Percentiles rank a stretch among this genome's conserved stretches.
Evolutionary conservation across 352 stramenopile genomes (phyloP).

Genomic region (Globisporangium iwayamae): DNA sequence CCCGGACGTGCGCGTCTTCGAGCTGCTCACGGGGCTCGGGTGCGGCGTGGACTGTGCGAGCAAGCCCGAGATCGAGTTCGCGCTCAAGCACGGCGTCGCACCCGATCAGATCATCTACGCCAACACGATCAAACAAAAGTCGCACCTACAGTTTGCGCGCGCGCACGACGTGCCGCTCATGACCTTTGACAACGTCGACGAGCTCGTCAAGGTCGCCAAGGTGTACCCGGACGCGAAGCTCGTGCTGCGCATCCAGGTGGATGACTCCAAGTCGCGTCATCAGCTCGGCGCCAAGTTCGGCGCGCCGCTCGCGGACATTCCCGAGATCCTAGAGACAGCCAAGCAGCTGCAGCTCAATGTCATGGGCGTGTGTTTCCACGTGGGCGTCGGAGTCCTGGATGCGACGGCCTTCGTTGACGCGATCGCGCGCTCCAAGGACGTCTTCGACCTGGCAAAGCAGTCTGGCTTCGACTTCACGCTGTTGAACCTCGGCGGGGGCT

Average conservation of each 20-base stretch:
- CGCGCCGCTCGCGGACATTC: conserved; percentile 45
- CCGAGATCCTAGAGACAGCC: conserved; percentile 52
- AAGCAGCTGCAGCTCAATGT: conserved; percentile 63
- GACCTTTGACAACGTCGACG: conserved; percentile 85
- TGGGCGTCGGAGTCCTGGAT: conserved; percentile 80
- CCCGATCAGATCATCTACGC: conserved; percentile 83
- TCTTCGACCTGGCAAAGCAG: conserved; percentile 64
- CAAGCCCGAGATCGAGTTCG: conserved; percentile 67
- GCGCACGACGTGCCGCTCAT: conserved; percentile 60
- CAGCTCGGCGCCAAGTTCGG: conserved; percentile 87
- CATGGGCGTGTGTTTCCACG: conserved; percentile 86
- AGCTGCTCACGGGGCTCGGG: conserved; percentile 39
- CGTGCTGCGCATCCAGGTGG: conserved; percentile 72
- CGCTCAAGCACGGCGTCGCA: conserved; percentile 46
- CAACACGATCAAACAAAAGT: conserved; percentile 85
- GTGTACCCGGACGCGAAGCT: conserved; percentile 46
- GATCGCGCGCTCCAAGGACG: conserved; percentile 49
- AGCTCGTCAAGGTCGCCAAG: conserved; percentile 65
- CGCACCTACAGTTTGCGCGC: conserved; percentile 66
- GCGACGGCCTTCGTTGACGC: conserved; percentile 71
- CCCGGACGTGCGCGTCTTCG: conserved; percentile 57
- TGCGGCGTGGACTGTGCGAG: conserved; percentile 88
- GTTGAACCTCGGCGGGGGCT: conserved; percentile 88
- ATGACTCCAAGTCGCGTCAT: conserved; percentile 82
- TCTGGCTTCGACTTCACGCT: conserved; percentile 63